A percentile compares a stretch with the other conserved stretches of the same genome.
Conservation (phyloP, 2,329 filamentous ascomycete genomes). For the Amylocarpus encephaloides region DNA sequence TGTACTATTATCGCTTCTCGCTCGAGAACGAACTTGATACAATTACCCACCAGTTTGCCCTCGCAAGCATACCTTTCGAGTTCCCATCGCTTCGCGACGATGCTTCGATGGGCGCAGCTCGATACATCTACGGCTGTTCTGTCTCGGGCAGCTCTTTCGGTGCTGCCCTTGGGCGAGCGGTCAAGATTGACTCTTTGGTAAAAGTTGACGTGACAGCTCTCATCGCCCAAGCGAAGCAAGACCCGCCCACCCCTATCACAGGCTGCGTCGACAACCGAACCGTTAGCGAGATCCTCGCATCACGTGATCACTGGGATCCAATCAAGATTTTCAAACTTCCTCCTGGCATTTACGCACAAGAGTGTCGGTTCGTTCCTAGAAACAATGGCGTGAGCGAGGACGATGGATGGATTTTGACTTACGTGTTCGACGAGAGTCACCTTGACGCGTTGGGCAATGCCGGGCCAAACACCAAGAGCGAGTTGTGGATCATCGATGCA, state of each 20-base stretch:
- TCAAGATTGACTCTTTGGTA: constrained; percentile 59
- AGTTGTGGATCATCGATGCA: constrained; percentile 65
- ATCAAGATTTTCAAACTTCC: constrained; percentile 59
- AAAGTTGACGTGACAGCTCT: constrained; percentile 53
- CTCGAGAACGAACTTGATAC: constrained; percentile 31
- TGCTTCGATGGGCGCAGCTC: constrained; percentile 49
- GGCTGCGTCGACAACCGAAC: constrained; percentile 57
- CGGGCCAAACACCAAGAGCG: constrained; percentile 43
- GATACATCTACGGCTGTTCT: constrained; percentile 63
- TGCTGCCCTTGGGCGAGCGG: constrained; percentile 54
- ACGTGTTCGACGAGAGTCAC: constrained; percentile 64
- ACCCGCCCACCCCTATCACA: constrained; percentile 43
- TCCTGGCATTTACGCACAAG: constrained; percentile 56
- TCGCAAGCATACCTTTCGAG: constrained; percentile 60
- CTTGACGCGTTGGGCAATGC: constrained; percentile 36
- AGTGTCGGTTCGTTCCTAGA: constrained; percentile 57
- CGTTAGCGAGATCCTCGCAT: constrained; percentile 45
- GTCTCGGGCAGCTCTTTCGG: constrained; percentile 51
- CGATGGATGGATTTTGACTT: constrained; percentile 61
- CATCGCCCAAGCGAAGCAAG: constrained; percentile 44
- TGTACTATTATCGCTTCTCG: constrained; percentile 63
- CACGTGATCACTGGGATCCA: constrained; percentile 42
- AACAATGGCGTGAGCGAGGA: constrained; percentile 44
- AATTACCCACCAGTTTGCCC: constrained; percentile 57
- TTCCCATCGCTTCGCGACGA: constrained; percentile 55